Percentiles rank a stretch among this genome's conserved stretches.
phyloP scores from a whole-genome alignment of 1,139 yeast species.

The Sugiyamaella paludigena region DNA sequence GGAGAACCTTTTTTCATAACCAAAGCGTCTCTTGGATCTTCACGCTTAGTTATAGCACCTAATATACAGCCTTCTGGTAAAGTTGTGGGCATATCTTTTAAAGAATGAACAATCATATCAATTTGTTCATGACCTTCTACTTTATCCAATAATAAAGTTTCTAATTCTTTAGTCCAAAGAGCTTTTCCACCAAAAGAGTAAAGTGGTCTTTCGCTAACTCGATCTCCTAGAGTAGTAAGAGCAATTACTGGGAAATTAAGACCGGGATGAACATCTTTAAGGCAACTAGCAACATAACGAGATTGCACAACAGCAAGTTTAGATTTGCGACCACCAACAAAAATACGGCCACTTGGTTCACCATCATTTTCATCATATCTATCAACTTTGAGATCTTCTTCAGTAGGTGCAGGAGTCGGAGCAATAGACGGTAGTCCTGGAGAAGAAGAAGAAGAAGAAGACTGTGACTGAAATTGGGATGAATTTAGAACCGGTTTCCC shows the following conservation, averaged over 20 bases:
- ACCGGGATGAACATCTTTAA: slow-evolving; percentile 60
- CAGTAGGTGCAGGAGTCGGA: slow-evolving; percentile 11
- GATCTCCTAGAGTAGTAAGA: slow-evolving; percentile 84
- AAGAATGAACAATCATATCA: slow-evolving; percentile 88
- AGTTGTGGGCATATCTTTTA: slow-evolving; percentile 87
- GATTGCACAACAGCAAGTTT: slow-evolving; percentile 84
- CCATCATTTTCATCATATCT: slow-evolving; percentile 23
- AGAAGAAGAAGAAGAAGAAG: too few relatives aligned
- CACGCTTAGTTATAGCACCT: slow-evolving; percentile 83
- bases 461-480: too few relatives aligned
- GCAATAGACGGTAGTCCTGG: slow-evolving; percentile 1
- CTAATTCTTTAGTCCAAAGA: slow-evolving; percentile 94
- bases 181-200: slow-evolving; percentile 96
- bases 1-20: slow-evolving; percentile 69
- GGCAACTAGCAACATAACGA: slow-evolving; percentile 62
- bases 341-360: slow-evolving; percentile 21
- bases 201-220: slow-evolving; percentile 76
- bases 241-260: slow-evolving; percentile 71
- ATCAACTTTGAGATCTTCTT: slow-evolving; percentile 15
- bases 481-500: too few relatives aligned
- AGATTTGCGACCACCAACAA: slow-evolving; percentile 87
- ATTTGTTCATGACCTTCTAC: slow-evolving; percentile 60
- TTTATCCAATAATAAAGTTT: slow-evolving; percentile 63
- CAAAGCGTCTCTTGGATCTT: slow-evolving; percentile 92
- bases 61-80: slow-evolving; percentile 87